Conservation (phyloP, 2,329 filamentous ascomycete genomes). For the Pestalotiopsis sp. region DNA sequence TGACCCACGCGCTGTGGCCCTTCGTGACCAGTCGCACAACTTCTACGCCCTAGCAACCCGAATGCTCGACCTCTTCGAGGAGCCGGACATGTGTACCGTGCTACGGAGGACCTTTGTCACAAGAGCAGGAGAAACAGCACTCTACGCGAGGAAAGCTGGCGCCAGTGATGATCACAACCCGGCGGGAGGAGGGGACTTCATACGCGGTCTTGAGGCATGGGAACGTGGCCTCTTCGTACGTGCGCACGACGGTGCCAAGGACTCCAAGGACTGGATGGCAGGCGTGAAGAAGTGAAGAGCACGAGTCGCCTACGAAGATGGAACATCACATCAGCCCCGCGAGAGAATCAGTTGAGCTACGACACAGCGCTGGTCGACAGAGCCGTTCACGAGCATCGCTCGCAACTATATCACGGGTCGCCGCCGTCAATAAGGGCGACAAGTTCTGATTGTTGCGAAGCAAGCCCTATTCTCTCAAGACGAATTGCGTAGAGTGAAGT, state of each 20-base stretch:
- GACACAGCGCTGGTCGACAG: not conserved
- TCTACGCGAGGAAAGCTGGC: slow-evolving; percentile 85
- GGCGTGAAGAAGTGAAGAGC: slow-evolving; percentile 48
- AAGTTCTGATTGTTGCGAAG: too few relatives aligned
- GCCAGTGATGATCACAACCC: slow-evolving; percentile 61
- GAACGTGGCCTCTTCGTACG: slow-evolving; percentile 77
- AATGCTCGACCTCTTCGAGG: slow-evolving; percentile 89
- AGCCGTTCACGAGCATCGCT: too few relatives aligned
- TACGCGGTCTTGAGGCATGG: slow-evolving; percentile 86
- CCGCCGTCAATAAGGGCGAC: too few relatives aligned
- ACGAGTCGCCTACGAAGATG: not conserved
- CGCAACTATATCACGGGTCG: too few relatives aligned
- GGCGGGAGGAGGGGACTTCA: slow-evolving; percentile 72
- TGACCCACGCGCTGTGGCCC: slow-evolving; percentile 80
- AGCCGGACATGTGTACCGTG: slow-evolving; percentile 73
- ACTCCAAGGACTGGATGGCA: slow-evolving; percentile 70
- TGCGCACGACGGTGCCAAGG: slow-evolving; percentile 73
- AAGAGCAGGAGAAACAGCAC: slow-evolving; percentile 78
- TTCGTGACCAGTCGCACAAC: slow-evolving; percentile 81
- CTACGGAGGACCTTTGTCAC: slow-evolving; percentile 78
- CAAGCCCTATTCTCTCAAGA: too few relatives aligned
- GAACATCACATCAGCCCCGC: not conserved
- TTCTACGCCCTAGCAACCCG: slow-evolving; percentile 86
- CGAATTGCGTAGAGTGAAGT: too few relatives aligned
- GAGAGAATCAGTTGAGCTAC: not conserved